phyloP scores from a whole-genome alignment of 2,329 filamentous ascomycete species.

The Colletotrichum trifolii region DNA sequence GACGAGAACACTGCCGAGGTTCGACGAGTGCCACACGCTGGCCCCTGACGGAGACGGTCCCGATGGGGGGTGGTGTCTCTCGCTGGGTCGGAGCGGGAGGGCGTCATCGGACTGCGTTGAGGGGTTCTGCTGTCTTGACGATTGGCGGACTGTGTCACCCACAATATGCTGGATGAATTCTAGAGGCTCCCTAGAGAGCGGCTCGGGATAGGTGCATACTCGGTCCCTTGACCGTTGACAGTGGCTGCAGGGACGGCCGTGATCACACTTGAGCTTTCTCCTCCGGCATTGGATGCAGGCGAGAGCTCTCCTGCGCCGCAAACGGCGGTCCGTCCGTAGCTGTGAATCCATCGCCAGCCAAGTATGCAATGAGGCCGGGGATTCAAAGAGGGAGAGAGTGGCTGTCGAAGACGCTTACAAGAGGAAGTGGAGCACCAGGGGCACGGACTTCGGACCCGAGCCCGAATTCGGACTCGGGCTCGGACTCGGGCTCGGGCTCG shows the following conservation, averaged over 20 bases:
- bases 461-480: no score
- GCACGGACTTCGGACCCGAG: no score
- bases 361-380: no score
- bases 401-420: no score
- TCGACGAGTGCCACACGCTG: conserved; percentile 7
- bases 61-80: background rate
- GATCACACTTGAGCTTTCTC: conserved; percentile 71
- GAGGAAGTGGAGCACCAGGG: no score
- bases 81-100: no score
- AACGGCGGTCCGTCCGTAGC: background rate
- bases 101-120: background rate
- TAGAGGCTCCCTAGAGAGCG: conserved; percentile 32
- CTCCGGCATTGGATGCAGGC: conserved; percentile 68
- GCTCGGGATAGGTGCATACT: conserved; percentile 61
- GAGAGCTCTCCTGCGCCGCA: conserved; percentile 51
- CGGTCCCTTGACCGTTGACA: conserved; percentile 66
- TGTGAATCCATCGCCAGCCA: no score
- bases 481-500: no score
- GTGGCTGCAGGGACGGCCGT: conserved; percentile 67
- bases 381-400: no score
- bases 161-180: background rate
- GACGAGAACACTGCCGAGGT: background rate
- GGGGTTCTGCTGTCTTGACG: background rate
- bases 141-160: background rate
- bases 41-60: background rate